Percentiles rank a stretch among this genome's conserved stretches.
These are phyloP conservation scores for Annulohypoxylon stygium DNA, from an alignment of 495 filamentous ascomycete genomes.

Conservation along the genomic window DNA sequence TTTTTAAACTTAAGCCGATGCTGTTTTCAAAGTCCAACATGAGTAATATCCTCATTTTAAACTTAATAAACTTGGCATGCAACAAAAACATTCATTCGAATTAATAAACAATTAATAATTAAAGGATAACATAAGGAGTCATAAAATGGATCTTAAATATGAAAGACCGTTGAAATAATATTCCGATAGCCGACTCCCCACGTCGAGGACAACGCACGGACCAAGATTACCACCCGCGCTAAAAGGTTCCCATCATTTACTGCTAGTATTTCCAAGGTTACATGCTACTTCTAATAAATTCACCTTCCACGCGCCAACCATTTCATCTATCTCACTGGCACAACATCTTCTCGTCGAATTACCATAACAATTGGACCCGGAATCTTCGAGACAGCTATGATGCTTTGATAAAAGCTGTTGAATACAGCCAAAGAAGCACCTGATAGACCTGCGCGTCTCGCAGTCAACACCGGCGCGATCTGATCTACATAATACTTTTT, in stretches of 20 bases:
- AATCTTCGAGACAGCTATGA: neutral
- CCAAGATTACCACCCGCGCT: constrained; percentile 22
- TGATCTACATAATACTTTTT: constrained; percentile 15
- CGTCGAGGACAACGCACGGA: constrained; percentile 24
- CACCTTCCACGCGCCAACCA: constrained; percentile 31
- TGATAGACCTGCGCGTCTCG: neutral
- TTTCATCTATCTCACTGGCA: constrained; percentile 11
- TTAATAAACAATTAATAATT: neutral
- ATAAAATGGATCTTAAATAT: constrained; percentile 11
- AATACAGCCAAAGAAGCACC: neutral
- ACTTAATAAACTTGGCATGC: neutral
- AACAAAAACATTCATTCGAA: too few species aligned
- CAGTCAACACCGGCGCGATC: constrained; percentile 34
- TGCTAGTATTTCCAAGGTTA: neutral
- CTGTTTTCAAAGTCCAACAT: neutral
- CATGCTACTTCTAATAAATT: constrained; percentile 30
- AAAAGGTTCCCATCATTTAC: constrained; percentile 28
- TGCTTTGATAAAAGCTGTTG: constrained; percentile 14
- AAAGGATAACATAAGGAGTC: neutral
- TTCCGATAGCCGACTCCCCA: constrained; percentile 31
- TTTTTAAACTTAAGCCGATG: neutral
- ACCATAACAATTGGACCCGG: neutral
- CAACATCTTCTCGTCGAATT: neutral
- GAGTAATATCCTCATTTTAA: neutral
- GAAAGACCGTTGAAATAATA: constrained; percentile 34